Evolutionary conservation across 352 stramenopile genomes (phyloP), one percentile per base, ranked within the genome.

Genomic region (Globisporangium carolinianum): DNA sequence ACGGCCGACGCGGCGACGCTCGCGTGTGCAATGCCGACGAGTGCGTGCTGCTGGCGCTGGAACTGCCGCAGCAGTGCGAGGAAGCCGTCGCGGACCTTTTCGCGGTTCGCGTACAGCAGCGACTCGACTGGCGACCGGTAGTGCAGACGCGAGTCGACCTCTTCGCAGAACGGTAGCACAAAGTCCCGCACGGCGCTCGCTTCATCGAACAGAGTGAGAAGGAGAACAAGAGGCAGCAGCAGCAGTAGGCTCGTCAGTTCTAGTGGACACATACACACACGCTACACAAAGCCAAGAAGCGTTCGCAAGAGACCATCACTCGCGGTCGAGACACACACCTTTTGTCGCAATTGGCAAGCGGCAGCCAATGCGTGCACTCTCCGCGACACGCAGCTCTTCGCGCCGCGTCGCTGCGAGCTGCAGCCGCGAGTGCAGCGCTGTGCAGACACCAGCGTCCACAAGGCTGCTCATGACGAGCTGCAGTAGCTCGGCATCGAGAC

Each of bases 41-140:
- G 36, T 51, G 72, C 81, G 46, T 87, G 71, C 41, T 85, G 76
- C 35, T 80, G 71, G 18, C 75, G 71, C 58, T 91, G 78, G 56
- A 81, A 91, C 18, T 74, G 62, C 7, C 81, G 69, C 36, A 91
- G 51, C 5, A 86, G 68, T 9, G 61, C 68, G 10, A 91, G 45
- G 46, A 90, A 89, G 0, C 53, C 68, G 51, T 89, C 81, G 8
- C 78, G 78, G 1, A 85, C 65, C 42, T 85, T 83, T 53, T 91
- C 81, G 8, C 81, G 76, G 58, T 91, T 91, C 0, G 72, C 73
- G 52, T 81, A 91, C 18, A 91, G 38, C 0, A 74, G 58, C 5
- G 73, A 72, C 47, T 87, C 81, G 0, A 55, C 58, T 4, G 74
- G 71, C 10, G 74, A 76, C 14, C 76, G 74, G 47, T 84, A 91